Percentiles rank a stretch among this genome's conserved stretches.
Conservation (phyloP, 768 basidiomycete species). For the Hortiboletus campestris region DNA sequence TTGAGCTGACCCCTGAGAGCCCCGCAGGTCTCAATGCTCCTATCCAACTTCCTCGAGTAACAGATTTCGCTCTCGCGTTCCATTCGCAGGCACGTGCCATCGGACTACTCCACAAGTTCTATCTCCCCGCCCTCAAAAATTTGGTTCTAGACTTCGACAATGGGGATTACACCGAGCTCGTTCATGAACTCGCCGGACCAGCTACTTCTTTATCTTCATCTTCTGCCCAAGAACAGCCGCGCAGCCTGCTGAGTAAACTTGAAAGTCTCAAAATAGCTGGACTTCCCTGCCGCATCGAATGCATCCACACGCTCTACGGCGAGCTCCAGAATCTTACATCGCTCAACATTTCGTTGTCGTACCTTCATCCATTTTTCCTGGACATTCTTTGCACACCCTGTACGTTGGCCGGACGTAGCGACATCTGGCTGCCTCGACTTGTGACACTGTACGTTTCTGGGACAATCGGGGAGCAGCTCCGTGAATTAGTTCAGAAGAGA, state of each 20-base stretch:
- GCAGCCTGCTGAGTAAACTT: conserved; percentile 42
- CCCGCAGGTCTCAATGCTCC: conserved; percentile 29
- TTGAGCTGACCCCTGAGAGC: conserved; percentile 16
- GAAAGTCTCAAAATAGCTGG: conserved; percentile 51
- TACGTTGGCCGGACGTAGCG: not conserved
- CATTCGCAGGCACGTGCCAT: conserved; percentile 44
- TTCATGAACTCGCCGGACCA: conserved; percentile 38
- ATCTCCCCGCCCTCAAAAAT: conserved; percentile 34
- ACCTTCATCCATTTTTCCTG: conserved; percentile 30
- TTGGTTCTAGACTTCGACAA: conserved; percentile 52
- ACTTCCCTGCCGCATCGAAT: conserved; percentile 41
- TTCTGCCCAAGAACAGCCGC: conserved; percentile 36
- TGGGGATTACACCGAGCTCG: conserved; percentile 53
- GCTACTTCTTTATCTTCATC: conserved; percentile 27
- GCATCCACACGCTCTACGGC: conserved; percentile 40
- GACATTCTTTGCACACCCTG: conserved; percentile 7
- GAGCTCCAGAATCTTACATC: conserved; percentile 47
- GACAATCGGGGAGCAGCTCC: conserved; percentile 41
- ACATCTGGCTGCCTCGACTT: conserved; percentile 48
- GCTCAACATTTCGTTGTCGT: conserved; percentile 40
- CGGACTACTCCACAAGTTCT: conserved; percentile 25
- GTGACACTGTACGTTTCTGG: conserved; percentile 47
- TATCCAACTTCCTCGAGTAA: conserved; percentile 30
- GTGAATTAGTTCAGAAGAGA: conserved; percentile 44
- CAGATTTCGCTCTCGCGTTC: conserved; percentile 46